phyloP scores from a whole-genome alignment of 1,284 basidiomycete genomes.

The Lignosus rhinocerotis region DNA sequence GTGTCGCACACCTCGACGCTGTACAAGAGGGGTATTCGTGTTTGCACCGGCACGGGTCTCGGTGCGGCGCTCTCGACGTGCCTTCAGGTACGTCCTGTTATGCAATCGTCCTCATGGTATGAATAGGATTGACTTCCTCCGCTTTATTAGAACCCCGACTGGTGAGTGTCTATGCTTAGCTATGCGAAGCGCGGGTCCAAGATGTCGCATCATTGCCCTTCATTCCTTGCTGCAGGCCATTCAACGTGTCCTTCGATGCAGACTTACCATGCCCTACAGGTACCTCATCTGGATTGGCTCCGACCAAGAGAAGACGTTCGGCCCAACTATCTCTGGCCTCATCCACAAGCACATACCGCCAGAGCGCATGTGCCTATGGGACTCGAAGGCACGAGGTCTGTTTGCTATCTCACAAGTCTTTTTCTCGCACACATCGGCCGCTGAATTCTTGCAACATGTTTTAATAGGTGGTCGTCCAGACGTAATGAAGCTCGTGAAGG shows the following conservation, averaged over 20 bases:
- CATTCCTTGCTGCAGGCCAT: neutral
- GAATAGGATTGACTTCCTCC: neutral
- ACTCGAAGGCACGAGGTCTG: conserved; percentile 58
- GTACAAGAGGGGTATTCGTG: conserved; percentile 46
- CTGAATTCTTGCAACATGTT: neutral
- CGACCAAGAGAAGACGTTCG: conserved; percentile 46
- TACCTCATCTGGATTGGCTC: conserved; percentile 62
- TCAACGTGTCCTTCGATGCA: neutral
- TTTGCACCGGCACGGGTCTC: conserved; percentile 47
- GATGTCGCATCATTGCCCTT: neutral
- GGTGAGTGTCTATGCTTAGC: conserved; percentile 39
- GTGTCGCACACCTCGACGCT: conserved; percentile 45
- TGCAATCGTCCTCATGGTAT: neutral
- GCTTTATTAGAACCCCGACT: conserved; percentile 52
- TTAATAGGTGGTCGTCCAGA: conserved; percentile 42
- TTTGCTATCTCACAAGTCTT: neutral
- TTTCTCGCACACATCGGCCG: neutral
- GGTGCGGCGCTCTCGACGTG: conserved; percentile 47
- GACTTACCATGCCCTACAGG: conserved; percentile 34
- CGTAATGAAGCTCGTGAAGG: conserved; percentile 41
- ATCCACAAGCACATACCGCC: conserved; percentile 56
- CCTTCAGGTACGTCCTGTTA: conserved; percentile 31
- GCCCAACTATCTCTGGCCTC: conserved; percentile 42
- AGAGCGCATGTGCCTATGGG: conserved; percentile 61
- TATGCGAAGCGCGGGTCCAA: neutral